Evolutionary conservation across 2,329 filamentous ascomycete species (phyloP), one percentile per base, ranked within the genome.

Genomic region (Hypoxylon sp.): DNA sequence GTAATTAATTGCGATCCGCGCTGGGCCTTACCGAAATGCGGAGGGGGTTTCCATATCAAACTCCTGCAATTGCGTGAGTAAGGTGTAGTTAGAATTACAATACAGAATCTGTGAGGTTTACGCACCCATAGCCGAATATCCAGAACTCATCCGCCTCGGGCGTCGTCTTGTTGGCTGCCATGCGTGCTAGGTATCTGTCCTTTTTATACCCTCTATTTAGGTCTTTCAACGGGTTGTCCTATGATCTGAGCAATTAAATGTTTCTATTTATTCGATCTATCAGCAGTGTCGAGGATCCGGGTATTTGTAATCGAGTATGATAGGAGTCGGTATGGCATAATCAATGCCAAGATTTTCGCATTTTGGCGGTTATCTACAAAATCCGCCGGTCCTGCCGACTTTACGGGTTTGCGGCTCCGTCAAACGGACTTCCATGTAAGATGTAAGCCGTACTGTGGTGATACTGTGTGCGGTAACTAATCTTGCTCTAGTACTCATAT

Each of bases 31-130:
- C 94, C 94, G 76, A 91, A 97, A 76, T 97, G 92, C 70, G 95
- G 95, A 65, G 95, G 95, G 59, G 95, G 94, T 78, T 98, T 99
- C 94, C 94, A 99, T 72, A 99, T 97, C 76, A 99, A 81, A 77
- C 93, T 97, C 80, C 94, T 95, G 67, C 47, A 24, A 8, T 22
- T 59, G 37, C 62, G 53, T 54, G 30, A 57, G 52, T 51, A 52
- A 56, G 39, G 46, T 56, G 41, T 50, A 62, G 30, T 22, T 46
- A 6, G 26, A 30, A 34, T 32, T 26, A 34, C 30, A 32, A 43
- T 43, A 8, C 3, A 34, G 15, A 17, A 30, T 46, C 53, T 49
- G 17, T 43, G 58, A 30, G 50, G 37, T 51, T 37, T 62, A 80
- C 84, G 69, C 82, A 97, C 94, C 94, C 95, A 75, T 98, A 99